Percentiles rank a stretch among this genome's conserved stretches.
Evolutionary conservation across 352 stramenopile genomes (phyloP).

Genomic region (Globisporangium spinosum): DNA sequence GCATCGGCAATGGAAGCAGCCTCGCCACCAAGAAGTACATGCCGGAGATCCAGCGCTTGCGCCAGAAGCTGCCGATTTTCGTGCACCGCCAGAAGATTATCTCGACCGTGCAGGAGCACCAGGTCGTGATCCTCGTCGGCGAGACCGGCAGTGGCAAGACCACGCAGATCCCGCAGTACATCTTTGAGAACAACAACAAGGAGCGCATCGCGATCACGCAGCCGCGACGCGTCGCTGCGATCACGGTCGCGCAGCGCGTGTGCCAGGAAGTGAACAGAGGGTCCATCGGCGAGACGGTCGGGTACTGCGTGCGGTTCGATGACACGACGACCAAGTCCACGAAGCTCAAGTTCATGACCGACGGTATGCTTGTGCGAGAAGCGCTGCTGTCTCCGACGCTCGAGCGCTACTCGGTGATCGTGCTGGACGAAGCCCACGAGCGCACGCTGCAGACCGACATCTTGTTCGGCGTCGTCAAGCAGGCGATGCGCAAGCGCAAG

Average conservation of each 20-base stretch:
- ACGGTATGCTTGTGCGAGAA: constrained; percentile 91
- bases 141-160: constrained; percentile 91
- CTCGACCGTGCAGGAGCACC: constrained; percentile 49
- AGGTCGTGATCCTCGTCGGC: constrained; percentile 85
- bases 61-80: constrained; percentile 72
- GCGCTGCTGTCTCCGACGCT: constrained; percentile 70
- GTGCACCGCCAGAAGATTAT: constrained; percentile 68
- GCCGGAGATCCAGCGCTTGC: constrained; percentile 52
- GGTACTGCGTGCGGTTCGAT: constrained; percentile 94
- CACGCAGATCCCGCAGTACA: constrained; percentile 88
- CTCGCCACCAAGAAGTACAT: constrained; percentile 12
- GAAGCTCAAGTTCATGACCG: constrained; percentile 93
- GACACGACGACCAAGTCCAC: constrained; percentile 87
- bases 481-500: constrained; percentile 69
- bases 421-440: constrained; percentile 87
- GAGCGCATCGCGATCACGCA: constrained; percentile 77
- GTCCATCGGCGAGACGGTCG: constrained; percentile 63
- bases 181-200: constrained; percentile 58
- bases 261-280: constrained; percentile 57
- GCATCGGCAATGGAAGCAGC: constrained; percentile 1
- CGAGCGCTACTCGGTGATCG: constrained; percentile 77
- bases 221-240: constrained; percentile 74
- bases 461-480: constrained; percentile 86
- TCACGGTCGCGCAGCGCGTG: constrained; percentile 82
- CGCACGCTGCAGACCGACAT: constrained; percentile 90